Evolutionary conservation across 2,329 filamentous ascomycete species (phyloP), one percentile per base, ranked within the genome.

Genomic region (Aspergillus fructus): DNA sequence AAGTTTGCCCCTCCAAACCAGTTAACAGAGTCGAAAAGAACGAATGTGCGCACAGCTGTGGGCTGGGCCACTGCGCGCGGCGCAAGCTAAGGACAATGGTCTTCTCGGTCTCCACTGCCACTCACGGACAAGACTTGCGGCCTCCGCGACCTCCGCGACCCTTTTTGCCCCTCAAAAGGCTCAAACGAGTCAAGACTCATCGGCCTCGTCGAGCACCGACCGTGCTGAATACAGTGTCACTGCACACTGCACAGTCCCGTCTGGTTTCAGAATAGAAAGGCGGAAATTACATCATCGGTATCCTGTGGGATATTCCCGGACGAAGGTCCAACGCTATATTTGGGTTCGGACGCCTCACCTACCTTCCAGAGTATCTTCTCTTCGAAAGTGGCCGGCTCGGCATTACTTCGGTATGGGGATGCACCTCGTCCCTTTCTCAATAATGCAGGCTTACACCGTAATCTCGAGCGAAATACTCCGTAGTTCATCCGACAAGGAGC

Each of bases 1-100:
- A 59, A 46, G 48, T 59, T 60, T 61, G 30, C 21, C 41, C 48
- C 49, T 34, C 43, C 50, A 53, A 13, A 34, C 50, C 41, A 53
- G 50, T 53, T 33, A 53, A 34, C 27, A 30, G 27, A 42, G 12
- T 13, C n/a, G 48, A 11, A 45, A 23, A 13, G 12, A 23, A 46
- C 21, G n/a, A 23, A 46, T n/a, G 43, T n/a, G 21, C 23, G 41
- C n/a, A 24, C 6, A 45, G 19, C 24, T 19, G 42, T 45, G 19
- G 42, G n/a, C 40, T 30, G 27, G 27, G 27, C 27, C 27, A 11
- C 27, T 30, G 27, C 9, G 27, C 27, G 27, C 27, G 27, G 27
- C 27, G 27, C 27, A 9, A 30, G 27, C 27, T 30, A 30, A 30
- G 7, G 27, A 30, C 27, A n/a, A 37, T 13, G 34, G 34, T n/a